Conservation (phyloP, 2,329 filamentous ascomycete genomes). For the Colletotrichum musae region DNA sequence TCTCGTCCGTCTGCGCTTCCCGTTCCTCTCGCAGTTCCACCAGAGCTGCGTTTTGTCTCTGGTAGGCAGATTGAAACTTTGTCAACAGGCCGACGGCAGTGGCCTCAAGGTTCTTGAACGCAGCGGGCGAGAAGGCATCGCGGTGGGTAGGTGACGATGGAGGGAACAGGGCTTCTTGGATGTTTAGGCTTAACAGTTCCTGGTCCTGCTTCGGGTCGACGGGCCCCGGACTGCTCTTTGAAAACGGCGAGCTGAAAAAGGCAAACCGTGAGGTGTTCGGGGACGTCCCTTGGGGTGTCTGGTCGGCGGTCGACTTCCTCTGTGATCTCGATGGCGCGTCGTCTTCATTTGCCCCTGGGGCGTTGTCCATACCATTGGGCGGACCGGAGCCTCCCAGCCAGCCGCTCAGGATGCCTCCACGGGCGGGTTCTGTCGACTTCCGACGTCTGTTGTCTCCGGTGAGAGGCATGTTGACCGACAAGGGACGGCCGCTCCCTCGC, state of each 20-base stretch:
- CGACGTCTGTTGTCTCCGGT: conserved; percentile 57
- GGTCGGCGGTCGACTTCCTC: conserved; percentile 42
- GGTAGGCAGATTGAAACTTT: conserved; percentile 72
- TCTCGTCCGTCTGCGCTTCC: conserved; percentile 68
- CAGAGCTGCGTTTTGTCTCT: conserved; percentile 64
- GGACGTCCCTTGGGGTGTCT: conserved; percentile 53
- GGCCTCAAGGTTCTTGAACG: conserved; percentile 73
- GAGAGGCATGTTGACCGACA: conserved; percentile 55
- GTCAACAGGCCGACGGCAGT: conserved; percentile 70
- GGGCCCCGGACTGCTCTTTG: conserved; percentile 52
- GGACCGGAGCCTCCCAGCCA: conserved; percentile 51
- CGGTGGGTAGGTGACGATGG: conserved; percentile 56
- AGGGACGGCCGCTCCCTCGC: conserved; percentile 44
- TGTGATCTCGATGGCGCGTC: conserved; percentile 50
- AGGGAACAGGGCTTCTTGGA: conserved; percentile 69
- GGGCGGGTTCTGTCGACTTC: conserved; percentile 46
- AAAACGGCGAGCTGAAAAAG: conserved; percentile 62
- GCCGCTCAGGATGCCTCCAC: conserved; percentile 48
- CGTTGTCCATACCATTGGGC: conserved; percentile 44
- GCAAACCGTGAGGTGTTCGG: conserved; percentile 58
- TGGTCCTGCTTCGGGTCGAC: conserved; percentile 55
- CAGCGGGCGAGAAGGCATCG: conserved; percentile 70
- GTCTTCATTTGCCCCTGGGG: conserved; percentile 41
- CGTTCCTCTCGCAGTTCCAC: conserved; percentile 67
- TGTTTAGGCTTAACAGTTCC: conserved; percentile 69